These are phyloP conservation scores for Cordyceps farinosa DNA, from an alignment of 2,329 filamentous ascomycete genomes.

Conservation along the genomic window DNA sequence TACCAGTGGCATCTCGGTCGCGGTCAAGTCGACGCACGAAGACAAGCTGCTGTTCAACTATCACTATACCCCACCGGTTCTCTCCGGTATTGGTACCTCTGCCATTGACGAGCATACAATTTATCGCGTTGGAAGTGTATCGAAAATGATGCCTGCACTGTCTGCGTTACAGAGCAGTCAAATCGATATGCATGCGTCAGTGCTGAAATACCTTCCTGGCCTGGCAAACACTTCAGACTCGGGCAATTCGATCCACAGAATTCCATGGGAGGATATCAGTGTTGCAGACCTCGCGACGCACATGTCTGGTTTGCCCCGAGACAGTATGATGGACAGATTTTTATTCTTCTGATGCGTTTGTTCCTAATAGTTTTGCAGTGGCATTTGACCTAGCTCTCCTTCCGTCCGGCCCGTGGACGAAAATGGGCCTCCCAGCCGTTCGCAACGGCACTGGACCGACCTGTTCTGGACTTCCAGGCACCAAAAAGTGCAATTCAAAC, in stretches of 20 bases:
- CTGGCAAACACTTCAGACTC: constrained; percentile 25
- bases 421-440: constrained; percentile 32
- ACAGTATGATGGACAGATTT: constrained; percentile 25
- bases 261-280: constrained; percentile 47
- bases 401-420: constrained; percentile 26
- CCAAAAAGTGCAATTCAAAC: constrained; percentile 29
- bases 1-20: constrained; percentile 36
- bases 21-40: constrained; percentile 42
- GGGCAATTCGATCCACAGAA: constrained; percentile 29
- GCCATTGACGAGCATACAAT: constrained; percentile 32
- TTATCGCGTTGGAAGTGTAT: constrained; percentile 34
- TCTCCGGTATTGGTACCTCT: constrained; percentile 24
- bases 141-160: constrained; percentile 34
- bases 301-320: constrained; percentile 40
- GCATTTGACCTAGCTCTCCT: constrained; percentile 32
- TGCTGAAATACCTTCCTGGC: constrained; percentile 44
- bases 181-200: constrained; percentile 38
- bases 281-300: constrained; percentile 43
- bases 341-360: background rate
- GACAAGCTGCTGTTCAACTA: constrained; percentile 35
- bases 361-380: constrained; percentile 24
- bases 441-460: constrained; percentile 27
- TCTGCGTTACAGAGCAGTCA: constrained; percentile 28
- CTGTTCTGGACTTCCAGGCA: constrained; percentile 35
- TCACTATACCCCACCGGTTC: constrained; percentile 37